Base-by-base conservation (phyloP, 192 early-diverging fungal species). In the Diversispora epigaea region DNA sequence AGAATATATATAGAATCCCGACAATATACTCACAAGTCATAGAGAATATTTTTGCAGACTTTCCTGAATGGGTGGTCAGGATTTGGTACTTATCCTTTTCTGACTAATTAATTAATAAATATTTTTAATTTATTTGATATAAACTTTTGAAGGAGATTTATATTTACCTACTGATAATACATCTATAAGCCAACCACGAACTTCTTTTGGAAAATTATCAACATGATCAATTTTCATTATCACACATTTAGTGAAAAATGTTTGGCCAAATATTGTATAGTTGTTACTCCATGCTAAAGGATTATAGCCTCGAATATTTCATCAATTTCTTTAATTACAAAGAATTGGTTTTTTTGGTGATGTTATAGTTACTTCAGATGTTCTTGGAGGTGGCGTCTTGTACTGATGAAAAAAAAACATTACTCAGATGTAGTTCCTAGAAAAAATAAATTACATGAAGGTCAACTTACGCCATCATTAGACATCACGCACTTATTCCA, bases 221-320 rank as follows among this genome's bases (percentile, higher is more conserved):
- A 62, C 25, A 12, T 74, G 44, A 43, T 40, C 17, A 22, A 15
- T 11, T 11, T 64, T 65, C 49, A 74, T 64, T 22, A 74, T 74
- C 12, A 74, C 45, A 64, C 47, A 64, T 64, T 74, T 7, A 43
- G 8, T 41, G 46, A 64, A 56, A 70, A 54, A 43, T 70, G 32
- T 55, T 70, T 70, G 39, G 22, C 60, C 60, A 74, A 50, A 40
- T 74, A 64, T 54, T 63, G 58, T 14, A 74, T 39, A 64, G 61
- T n/a, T n/a, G n/a, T n/a, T n/a, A n/a, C n/a, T n/a, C n/a, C n/a
- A n/a, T n/a, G n/a, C n/a, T n/a, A n/a, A n/a, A n/a, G n/a, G n/a
- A n/a, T n/a, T n/a, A n/a, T n/a, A n/a, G n/a, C n/a, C n/a, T n/a
- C n/a, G n/a, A n/a, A n/a, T n/a, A n/a, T n/a, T n/a, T n/a, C n/a